phyloP scores from a whole-genome alignment of 2,329 filamentous ascomycete species.

The Bertia moriformis region DNA sequence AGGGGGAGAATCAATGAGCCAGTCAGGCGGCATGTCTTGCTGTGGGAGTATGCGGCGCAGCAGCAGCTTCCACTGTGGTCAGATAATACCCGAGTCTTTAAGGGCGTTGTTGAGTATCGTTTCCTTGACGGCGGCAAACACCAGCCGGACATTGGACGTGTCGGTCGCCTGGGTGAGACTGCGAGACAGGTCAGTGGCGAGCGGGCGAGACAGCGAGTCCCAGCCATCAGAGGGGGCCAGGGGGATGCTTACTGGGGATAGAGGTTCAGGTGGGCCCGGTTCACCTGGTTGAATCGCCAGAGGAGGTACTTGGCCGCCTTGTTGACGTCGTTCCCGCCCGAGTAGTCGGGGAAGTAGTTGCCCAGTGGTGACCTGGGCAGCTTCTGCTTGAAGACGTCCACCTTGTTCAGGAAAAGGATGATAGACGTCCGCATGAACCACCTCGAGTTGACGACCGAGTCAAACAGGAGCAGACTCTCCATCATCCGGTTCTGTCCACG shows the following conservation, averaged over 20 bases:
- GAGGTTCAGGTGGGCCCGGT: constrained; percentile 84
- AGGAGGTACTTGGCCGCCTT: constrained; percentile 93
- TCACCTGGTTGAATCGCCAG: constrained; percentile 98
- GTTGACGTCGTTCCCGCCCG: constrained; percentile 92
- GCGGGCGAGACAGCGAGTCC: not conserved
- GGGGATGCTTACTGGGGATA: constrained; percentile 74
- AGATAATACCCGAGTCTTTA: constrained; percentile 93
- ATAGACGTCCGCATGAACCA: constrained; percentile 99
- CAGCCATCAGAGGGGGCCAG: not conserved
- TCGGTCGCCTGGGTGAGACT: constrained; percentile 97
- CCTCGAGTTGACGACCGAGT: constrained; percentile 94
- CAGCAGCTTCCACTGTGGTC: constrained; percentile 15
- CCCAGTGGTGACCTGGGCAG: constrained; percentile 74
- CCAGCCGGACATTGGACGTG: constrained; percentile 92
- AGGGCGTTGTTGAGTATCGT: constrained; percentile 96
- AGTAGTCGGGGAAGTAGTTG: constrained; percentile 97
- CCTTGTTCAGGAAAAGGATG: constrained; percentile 96
- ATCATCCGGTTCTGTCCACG: constrained; percentile 87
- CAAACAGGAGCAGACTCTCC: constrained; percentile 90
- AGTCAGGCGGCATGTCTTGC: too few species aligned
- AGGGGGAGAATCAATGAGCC: not conserved
- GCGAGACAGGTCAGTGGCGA: constrained; percentile 3
- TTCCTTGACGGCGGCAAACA: constrained; percentile 96
- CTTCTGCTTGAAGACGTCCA: constrained; percentile 95
- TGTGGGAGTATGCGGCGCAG: too few species aligned